A percentile compares a stretch with the other conserved stretches of the same genome.
Conservation (phyloP, 768 basidiomycete species). For the Tubosaeta sp. region DNA sequence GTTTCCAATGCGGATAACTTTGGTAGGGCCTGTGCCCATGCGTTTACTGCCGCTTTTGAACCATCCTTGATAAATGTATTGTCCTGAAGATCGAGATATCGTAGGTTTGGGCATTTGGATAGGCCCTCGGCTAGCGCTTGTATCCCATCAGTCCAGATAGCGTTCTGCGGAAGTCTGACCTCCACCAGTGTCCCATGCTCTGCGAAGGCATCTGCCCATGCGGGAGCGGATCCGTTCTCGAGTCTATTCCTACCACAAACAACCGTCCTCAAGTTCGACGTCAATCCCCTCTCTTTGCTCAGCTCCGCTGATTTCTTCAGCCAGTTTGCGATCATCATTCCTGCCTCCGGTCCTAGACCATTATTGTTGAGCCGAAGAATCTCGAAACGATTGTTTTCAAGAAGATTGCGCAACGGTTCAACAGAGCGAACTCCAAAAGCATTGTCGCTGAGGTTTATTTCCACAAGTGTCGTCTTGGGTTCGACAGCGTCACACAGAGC, state of each 20-base stretch:
- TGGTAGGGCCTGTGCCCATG: conserved; percentile 61
- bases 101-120: conserved; percentile 57
- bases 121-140: conserved; percentile 73
- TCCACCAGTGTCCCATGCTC: conserved; percentile 79
- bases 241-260: conserved; percentile 96
- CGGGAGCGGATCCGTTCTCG: conserved; percentile 79
- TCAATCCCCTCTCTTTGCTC: conserved; percentile 59
- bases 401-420: conserved; percentile 88
- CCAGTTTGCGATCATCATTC: conserved; percentile 80
- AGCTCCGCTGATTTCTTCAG: conserved; percentile 70
- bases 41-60: conserved; percentile 50
- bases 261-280: conserved; percentile 70
- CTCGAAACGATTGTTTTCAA: conserved; percentile 73
- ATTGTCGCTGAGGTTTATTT: conserved; percentile 92
- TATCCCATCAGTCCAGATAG: conserved; percentile 91
- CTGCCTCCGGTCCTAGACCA: conserved; percentile 89
- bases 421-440: conserved; percentile 95
- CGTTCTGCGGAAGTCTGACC: conserved; percentile 96
- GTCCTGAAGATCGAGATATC: conserved; percentile 88
- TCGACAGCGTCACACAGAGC: conserved; percentile 86
- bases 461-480: conserved; percentile 73
- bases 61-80: conserved; percentile 74
- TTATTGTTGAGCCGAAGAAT: conserved; percentile 94
- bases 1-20: conserved; percentile 67
- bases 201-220: conserved; percentile 86